These are phyloP conservation scores for Oehlia diaphana DNA, from an alignment of 192 early-diverging fungal genomes.

Conservation along the genomic window DNA sequence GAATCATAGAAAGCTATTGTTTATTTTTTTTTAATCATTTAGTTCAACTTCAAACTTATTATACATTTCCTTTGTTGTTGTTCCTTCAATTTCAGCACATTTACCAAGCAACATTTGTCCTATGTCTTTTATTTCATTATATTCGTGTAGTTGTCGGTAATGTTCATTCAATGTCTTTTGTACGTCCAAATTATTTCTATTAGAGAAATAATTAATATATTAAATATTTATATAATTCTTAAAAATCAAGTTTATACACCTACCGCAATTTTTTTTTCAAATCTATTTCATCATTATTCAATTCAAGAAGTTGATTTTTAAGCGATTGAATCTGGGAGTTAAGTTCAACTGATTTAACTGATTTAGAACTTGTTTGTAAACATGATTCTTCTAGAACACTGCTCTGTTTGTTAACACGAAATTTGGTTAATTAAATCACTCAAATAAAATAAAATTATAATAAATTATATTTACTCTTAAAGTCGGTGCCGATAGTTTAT, in stretches of 20 bases:
- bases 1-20: neutral
- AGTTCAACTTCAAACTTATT: conserved; percentile 42
- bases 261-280: conserved; percentile 5
- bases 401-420: neutral
- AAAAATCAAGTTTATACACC: neutral
- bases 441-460: neutral
- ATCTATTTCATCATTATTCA: neutral
- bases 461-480: neutral
- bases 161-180: conserved; percentile 44
- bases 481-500: neutral
- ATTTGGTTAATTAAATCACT: neutral
- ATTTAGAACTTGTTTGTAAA: neutral
- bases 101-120: conserved; percentile 52
- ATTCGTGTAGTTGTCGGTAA: conserved; percentile 54
- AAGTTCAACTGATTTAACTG: neutral
- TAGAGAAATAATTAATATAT: neutral
- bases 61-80: conserved; percentile 58
- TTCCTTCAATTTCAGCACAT: conserved; percentile 56
- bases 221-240: neutral
- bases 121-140: conserved; percentile 67
- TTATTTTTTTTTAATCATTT: conserved; percentile 34
- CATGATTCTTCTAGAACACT: neutral
- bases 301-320: neutral
- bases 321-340: conserved; percentile 8
- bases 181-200: conserved; percentile 36